Evolutionary conservation across 192 early-diverging fungal species (phyloP).

Genomic region (Umbelopsis sp.): DNA sequence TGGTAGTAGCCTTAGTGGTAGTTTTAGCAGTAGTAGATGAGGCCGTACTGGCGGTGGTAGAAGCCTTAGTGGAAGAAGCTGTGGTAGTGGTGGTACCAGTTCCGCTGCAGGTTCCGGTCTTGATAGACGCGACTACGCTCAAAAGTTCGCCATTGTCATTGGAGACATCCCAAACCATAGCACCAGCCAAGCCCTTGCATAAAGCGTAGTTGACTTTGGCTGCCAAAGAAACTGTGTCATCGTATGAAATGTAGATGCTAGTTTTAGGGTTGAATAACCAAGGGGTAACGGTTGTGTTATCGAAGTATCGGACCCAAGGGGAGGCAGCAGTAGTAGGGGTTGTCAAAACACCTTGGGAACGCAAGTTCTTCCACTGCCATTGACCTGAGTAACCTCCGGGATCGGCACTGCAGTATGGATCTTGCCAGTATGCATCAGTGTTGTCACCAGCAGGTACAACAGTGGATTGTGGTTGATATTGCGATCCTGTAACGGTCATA

Average conservation of each 20-base stretch:
- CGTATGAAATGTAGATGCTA: conserved; percentile 70
- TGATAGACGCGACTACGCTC: conserved; percentile 26
- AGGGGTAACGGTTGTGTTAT: conserved; percentile 63
- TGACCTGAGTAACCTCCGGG: conserved; percentile 55
- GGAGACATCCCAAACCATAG: conserved; percentile 72
- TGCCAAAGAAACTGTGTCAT: conserved; percentile 61
- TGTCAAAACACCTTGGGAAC: conserved; percentile 55
- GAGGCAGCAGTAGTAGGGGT: conserved; percentile 50
- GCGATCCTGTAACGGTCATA: conserved; percentile 33
- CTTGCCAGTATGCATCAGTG: conserved; percentile 57
- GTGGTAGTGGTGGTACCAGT: background rate
- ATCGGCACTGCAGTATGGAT: conserved; percentile 51
- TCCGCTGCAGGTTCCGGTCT: conserved; percentile 1
- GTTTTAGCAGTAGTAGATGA: background rate
- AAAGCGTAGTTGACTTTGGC: conserved; percentile 62
- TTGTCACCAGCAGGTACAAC: conserved; percentile 49
- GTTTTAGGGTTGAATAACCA: conserved; percentile 71
- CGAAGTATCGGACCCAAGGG: conserved; percentile 70
- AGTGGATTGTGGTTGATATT: conserved; percentile 35
- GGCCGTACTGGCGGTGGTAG: background rate
- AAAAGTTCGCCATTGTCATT: conserved; percentile 71
- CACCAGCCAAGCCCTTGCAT: conserved; percentile 57
- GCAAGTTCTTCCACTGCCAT: conserved; percentile 70
- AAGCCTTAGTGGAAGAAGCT: background rate
- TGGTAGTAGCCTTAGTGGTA: conserved; percentile 15